Evolutionary conservation across 495 filamentous ascomycete species (phyloP), one percentile per base, ranked within the genome.

Genomic region (Chlorociboria aeruginascens): DNA sequence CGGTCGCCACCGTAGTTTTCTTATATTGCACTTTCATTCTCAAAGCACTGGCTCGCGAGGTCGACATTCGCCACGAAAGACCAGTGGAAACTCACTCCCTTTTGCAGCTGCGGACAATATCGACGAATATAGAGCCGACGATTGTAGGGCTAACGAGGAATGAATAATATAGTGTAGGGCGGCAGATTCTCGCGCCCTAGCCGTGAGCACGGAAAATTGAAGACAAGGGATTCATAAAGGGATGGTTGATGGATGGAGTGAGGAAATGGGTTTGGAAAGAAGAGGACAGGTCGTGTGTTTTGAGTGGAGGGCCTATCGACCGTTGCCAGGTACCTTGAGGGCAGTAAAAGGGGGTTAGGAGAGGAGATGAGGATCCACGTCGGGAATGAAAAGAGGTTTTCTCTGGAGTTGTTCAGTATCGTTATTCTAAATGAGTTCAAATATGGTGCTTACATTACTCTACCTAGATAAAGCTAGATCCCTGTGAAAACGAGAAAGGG

Each of bases 1-100:
- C 57, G 46, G 45, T 76, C 77, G 50, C 78, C 73, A 39, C 68
- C 69, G 49, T 66, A 70, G 14, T 51, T 62, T 11, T 66, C 61
- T 17, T 58, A 42, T 4, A 73, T 48, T 32, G 66, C 61, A 34
- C 53, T 54, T 11, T 61, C 52, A 28, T 61, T 59, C 38, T 64
- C 61, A 49, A 76, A 73, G 43, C 60, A 58, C 8, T 47, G 38
- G n/a, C 61, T 61, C 0, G 69, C 70, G 0, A 71, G 46, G 10
- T 64, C 58, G 10, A 66, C 59, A 30, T 71, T 73, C 3, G 73
- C 70, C 8, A 77, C 57, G 20, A 77, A 59, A 0, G 69, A 55
- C 73, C 71, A 77, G 56, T 77, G 71, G 61, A 67, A 74, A 37
- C 63, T 64, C 1, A 37, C 63, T 64, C 1, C 50, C 58, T 7